Conservation (phyloP, 108 stramenopile genomes). For the Skeletonema menzelii region DNA sequence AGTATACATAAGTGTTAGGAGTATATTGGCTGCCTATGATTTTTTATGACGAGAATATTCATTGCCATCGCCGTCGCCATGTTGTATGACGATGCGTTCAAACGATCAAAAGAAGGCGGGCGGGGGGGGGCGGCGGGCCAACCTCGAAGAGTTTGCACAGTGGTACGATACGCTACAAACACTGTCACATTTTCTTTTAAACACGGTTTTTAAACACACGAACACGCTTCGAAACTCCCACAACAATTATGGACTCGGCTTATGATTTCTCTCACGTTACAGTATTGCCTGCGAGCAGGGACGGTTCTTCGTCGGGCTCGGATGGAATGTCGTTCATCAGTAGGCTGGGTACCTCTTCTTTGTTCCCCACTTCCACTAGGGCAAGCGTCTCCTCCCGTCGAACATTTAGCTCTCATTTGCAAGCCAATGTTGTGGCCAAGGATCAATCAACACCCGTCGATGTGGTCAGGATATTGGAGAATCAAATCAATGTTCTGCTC, state of each 20-base stretch:
- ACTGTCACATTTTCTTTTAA: no score
- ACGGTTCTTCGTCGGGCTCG: not conserved
- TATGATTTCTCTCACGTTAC: not conserved
- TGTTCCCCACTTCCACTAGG: not conserved
- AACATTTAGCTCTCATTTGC: not conserved
- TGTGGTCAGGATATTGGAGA: slow-evolving; percentile 53
- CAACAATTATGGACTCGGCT: not conserved
- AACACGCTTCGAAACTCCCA: no score
- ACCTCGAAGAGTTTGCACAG: no score
- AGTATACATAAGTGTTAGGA: no score
- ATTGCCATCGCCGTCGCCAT: no score
- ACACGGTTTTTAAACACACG: no score
- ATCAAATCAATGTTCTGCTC: slow-evolving; percentile 67
- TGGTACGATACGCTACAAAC: no score
- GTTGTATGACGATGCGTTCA: no score
- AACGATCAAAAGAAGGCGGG: no score
- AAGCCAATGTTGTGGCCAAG: not conserved
- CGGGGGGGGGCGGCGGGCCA: no score
- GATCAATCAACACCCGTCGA: slow-evolving; percentile 10
- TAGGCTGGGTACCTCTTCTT: not conserved
- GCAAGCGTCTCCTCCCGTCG: not conserved
- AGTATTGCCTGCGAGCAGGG: not conserved
- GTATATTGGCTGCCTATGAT: no score
- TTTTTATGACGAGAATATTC: no score
- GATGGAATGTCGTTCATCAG: not conserved